These are phyloP conservation scores for Inonotus obliquus DNA, from an alignment of 1,284 basidiomycete species.

Conservation along the genomic window DNA sequence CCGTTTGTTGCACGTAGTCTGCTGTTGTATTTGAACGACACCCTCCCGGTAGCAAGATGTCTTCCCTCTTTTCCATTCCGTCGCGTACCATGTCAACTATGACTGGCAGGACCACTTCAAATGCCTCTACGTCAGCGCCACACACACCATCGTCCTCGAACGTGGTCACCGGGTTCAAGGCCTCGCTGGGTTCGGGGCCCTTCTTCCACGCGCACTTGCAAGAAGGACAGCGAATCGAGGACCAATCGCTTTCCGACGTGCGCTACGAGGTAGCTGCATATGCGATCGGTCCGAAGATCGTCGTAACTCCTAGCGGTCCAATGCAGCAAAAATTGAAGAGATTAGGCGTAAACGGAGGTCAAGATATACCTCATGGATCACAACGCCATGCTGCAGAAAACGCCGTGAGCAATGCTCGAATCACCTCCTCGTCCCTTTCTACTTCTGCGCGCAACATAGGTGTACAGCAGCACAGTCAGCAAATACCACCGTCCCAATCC, in stretches of 20 bases:
- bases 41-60: slow-evolving; percentile 1
- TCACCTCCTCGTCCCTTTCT: neutral
- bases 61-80: neutral
- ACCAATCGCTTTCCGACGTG: neutral
- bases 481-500: neutral
- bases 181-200: slow-evolving; percentile 10
- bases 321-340: neutral
- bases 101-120: slow-evolving; percentile 1
- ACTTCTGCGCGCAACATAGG: neutral
- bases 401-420: neutral
- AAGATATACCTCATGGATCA: slow-evolving; percentile 14
- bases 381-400: slow-evolving; percentile 5
- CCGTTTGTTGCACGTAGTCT: neutral
- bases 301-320: neutral
- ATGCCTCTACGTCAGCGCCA: slow-evolving; percentile 8
- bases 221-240: slow-evolving; percentile 10
- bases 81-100: slow-evolving; percentile 7
- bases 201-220: slow-evolving; percentile 20
- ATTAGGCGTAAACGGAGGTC: neutral
- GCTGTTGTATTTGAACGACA: slow-evolving; percentile 6
- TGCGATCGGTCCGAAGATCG: neutral
- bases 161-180: slow-evolving; percentile 15
- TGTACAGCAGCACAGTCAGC: neutral
- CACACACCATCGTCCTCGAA: slow-evolving; percentile 12
- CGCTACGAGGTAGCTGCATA: slow-evolving; percentile 2